A percentile compares a stretch with the other conserved stretches of the same genome.
Evolutionary conservation across 2,329 filamentous ascomycete species (phyloP).

Genomic region (Ceratocystis destructans): DNA sequence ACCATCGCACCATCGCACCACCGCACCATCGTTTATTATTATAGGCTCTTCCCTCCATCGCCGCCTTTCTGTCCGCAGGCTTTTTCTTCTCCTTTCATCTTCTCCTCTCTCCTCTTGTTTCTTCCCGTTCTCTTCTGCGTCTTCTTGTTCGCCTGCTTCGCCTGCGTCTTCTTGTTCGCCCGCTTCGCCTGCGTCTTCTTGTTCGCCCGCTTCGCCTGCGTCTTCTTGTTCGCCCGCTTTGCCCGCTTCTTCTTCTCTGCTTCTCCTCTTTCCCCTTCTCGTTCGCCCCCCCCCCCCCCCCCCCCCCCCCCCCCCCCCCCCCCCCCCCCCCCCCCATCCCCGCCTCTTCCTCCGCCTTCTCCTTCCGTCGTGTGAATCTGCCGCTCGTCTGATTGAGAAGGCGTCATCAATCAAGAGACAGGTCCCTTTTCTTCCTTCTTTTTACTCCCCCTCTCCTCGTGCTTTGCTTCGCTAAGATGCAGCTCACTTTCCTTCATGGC

Average conservation of each 20-base stretch:
- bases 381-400: neutral
- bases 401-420: neutral
- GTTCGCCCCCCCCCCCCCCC: neutral
- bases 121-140: neutral
- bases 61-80: neutral
- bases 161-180: neutral
- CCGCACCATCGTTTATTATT: neutral
- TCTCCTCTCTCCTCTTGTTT: neutral
- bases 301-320: too few species aligned
- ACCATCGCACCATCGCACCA: too few species aligned
- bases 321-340: too few species aligned
- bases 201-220: too few species aligned
- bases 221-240: conserved; percentile 5
- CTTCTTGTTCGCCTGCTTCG: neutral
- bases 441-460: conserved; percentile 17
- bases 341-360: conserved; percentile 5
- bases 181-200: too few species aligned
- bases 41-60: conserved; percentile 23
- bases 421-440: neutral
- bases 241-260: neutral
- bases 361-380: conserved; percentile 12
- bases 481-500: conserved; percentile 40
- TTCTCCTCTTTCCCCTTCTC: conserved; percentile 1
- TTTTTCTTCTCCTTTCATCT: conserved; percentile 10
- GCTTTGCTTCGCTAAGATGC: conserved; percentile 35